These are phyloP conservation scores for Pythium rhizo-oryzae DNA, from an alignment of 352 stramenopile species.

Conservation along the genomic window DNA sequence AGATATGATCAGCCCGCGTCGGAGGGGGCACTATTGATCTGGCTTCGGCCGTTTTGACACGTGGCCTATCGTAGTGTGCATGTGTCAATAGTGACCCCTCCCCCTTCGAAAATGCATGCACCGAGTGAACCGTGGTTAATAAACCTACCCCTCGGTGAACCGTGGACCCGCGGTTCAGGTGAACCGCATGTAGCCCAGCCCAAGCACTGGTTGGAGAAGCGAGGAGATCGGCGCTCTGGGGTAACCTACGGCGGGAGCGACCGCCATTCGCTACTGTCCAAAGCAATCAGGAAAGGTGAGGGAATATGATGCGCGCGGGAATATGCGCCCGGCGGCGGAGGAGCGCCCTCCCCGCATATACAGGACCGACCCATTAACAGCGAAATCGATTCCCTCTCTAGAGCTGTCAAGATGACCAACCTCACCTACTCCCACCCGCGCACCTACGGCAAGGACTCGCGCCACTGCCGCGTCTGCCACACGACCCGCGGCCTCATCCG, in stretches of 20 bases:
- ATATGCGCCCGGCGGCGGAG: too few species aligned
- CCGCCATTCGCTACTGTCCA: slow-evolving; percentile 86
- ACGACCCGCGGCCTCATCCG: slow-evolving; percentile 93
- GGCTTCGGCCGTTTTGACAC: slow-evolving; percentile 18
- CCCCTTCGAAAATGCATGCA: not conserved
- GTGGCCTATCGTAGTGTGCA: slow-evolving; percentile 17
- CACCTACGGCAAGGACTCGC: slow-evolving; percentile 91
- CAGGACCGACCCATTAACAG: too few species aligned
- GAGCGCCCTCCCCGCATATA: too few species aligned
- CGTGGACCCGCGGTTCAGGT: slow-evolving; percentile 3
- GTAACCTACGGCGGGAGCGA: slow-evolving; percentile 29
- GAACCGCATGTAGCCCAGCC: slow-evolving; percentile 18
- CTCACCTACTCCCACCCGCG: slow-evolving; percentile 86
- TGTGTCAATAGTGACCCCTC: slow-evolving; percentile 10
- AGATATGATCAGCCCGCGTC: slow-evolving; percentile 20
- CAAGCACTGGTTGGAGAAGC: slow-evolving; percentile 64
- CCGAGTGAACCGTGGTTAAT: slow-evolving; percentile 8
- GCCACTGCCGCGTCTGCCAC: slow-evolving; percentile 91
- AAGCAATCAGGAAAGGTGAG: slow-evolving; percentile 88
- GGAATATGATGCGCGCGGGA: slow-evolving; percentile 14
- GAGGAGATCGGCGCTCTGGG: slow-evolving; percentile 33
- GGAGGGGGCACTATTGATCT: slow-evolving; percentile 16
- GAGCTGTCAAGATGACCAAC: slow-evolving; percentile 89
- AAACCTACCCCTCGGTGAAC: slow-evolving; percentile 20
- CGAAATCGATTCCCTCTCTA: slow-evolving; percentile 6